phyloP scores from a whole-genome alignment of 306 rosid genomes.

The Pyrus bretschneideri region DNA sequence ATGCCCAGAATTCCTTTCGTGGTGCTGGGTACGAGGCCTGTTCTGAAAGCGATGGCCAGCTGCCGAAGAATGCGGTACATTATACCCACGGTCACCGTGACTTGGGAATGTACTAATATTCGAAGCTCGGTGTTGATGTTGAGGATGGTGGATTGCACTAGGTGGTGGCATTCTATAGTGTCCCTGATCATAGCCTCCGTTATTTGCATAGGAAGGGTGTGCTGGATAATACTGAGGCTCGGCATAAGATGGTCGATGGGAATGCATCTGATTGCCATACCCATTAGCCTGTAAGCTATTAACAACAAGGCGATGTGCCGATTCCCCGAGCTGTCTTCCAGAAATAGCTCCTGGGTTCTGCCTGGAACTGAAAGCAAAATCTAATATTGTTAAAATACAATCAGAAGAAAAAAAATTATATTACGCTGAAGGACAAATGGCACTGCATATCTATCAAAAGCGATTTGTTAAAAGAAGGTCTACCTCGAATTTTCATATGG shows the following conservation, averaged over 20 bases:
- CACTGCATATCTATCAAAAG: neutral
- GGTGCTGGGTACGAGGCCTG: slow-evolving; percentile 35
- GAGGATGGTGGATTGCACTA: slow-evolving; percentile 27
- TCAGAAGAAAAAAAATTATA: neutral
- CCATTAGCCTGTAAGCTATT: slow-evolving; percentile 58
- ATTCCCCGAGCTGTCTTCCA: slow-evolving; percentile 62
- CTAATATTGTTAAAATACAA: neutral
- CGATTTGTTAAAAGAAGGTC: neutral
- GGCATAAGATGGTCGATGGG: slow-evolving; percentile 21
- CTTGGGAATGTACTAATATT: slow-evolving; percentile 21
- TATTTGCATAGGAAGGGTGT: slow-evolving; percentile 18
- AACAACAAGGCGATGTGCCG: slow-evolving; percentile 56
- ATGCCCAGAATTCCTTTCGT: slow-evolving; percentile 36
- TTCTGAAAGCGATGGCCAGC: slow-evolving; percentile 10
- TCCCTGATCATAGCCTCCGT: slow-evolving; percentile 29
- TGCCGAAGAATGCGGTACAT: slow-evolving; percentile 20
- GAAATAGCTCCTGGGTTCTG: slow-evolving; percentile 50
- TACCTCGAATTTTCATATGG: slow-evolving; percentile 45
- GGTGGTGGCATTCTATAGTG: slow-evolving; percentile 25
- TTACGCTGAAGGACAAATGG: too few relatives aligned
- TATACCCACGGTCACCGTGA: slow-evolving; percentile 27
- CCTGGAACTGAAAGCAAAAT: slow-evolving; percentile 35
- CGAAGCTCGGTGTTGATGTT: slow-evolving; percentile 14
- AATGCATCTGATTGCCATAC: slow-evolving; percentile 21
- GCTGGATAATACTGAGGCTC: slow-evolving; percentile 23